Conservation (phyloP, 2,329 filamentous ascomycete species). For the Diaporthe humulicola region DNA sequence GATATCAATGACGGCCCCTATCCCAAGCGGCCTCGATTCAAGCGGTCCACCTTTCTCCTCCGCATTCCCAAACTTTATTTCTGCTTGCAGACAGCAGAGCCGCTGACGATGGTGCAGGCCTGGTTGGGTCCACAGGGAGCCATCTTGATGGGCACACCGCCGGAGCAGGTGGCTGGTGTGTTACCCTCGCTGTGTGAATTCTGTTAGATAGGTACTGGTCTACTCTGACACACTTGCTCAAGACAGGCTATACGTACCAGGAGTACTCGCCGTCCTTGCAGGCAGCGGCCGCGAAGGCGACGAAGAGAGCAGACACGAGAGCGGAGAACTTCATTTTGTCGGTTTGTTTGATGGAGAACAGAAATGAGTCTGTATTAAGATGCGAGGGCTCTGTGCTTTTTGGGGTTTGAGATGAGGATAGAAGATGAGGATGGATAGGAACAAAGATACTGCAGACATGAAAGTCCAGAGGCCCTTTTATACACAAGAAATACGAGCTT, state of each 20-base stretch:
- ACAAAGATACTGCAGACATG: background rate
- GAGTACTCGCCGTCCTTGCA: slow-evolving; percentile 18
- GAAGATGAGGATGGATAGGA: slow-evolving; percentile 11
- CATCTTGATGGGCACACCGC: background rate
- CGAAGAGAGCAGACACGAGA: slow-evolving; percentile 26
- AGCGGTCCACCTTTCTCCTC: background rate
- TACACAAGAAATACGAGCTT: background rate
- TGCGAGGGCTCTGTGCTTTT: background rate
- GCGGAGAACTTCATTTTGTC: slow-evolving; percentile 30
- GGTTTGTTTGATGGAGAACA: slow-evolving; percentile 1
- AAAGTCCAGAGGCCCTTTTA: background rate
- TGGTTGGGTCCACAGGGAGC: background rate
- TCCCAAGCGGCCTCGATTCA: background rate
- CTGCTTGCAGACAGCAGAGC: background rate
- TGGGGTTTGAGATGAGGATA: background rate
- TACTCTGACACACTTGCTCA: too few relatives aligned
- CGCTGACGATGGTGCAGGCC: background rate
- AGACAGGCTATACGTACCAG: background rate
- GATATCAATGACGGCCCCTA: background rate
- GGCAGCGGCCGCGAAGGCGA: slow-evolving; percentile 24
- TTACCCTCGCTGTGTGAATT: background rate
- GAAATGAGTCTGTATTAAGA: slow-evolving; percentile 3
- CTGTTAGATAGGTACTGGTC: background rate
- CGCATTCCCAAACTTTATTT: background rate
- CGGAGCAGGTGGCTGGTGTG: slow-evolving; percentile 8